Evolutionary conservation across 2,329 filamentous ascomycete species (phyloP).

Genomic region (Chrysoporthe cubensis): DNA sequence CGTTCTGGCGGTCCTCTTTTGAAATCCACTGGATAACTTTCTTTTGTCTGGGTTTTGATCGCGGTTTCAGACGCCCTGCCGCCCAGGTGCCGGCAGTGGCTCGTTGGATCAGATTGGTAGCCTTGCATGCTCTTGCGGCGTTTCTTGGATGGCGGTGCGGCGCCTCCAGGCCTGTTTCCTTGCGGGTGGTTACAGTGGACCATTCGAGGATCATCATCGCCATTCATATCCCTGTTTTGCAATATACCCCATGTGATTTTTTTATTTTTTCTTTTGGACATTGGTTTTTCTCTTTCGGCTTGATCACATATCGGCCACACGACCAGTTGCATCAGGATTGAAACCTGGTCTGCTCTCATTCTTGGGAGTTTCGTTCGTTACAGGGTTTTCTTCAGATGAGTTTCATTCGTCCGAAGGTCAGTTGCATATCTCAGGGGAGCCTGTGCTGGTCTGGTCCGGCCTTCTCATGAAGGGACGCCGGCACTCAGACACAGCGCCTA

Average conservation of each 20-base stretch:
- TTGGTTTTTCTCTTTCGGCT: constrained; percentile 11
- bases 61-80: neutral
- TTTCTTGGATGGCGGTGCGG: neutral
- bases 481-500: neutral
- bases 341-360: neutral
- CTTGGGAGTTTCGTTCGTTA: neutral
- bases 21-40: neutral
- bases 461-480: constrained; percentile 2
- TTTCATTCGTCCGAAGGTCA: neutral
- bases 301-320: neutral
- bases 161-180: neutral
- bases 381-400: neutral
- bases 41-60: neutral
- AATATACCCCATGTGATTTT: constrained; percentile 18
- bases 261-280: constrained; percentile 1
- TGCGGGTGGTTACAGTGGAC: neutral
- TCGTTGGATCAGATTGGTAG: neutral
- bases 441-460: neutral
- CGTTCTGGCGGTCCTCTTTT: neutral
- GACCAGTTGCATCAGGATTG: neutral
- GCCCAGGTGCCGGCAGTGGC: neutral
- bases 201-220: neutral
- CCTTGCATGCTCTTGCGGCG: neutral
- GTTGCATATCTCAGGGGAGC: neutral
- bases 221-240: constrained; percentile 9